Conservation (phyloP, 139 green algal genomes). For the Pleodorina starrii region DNA sequence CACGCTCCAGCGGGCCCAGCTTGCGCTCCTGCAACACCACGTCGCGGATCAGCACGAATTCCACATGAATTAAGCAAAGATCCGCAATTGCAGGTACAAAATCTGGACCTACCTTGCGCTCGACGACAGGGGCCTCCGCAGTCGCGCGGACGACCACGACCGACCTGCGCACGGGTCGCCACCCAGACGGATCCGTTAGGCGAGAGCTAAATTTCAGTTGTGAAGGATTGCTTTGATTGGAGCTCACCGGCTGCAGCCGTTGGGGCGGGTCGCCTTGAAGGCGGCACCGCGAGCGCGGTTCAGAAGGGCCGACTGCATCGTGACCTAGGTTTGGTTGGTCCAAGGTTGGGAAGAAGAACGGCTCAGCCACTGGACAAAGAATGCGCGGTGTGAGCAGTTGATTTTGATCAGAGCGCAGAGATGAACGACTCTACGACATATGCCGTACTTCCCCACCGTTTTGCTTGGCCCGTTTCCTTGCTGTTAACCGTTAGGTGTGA, state of each 20-base stretch:
- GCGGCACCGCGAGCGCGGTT: conserved; percentile 15
- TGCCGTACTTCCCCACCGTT: not conserved
- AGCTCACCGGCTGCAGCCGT: conserved; percentile 29
- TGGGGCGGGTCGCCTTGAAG: conserved; percentile 30
- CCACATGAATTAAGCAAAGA: not conserved
- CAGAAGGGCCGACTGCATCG: conserved; percentile 33
- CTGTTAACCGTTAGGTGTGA: not conserved
- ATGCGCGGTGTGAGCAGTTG: not conserved
- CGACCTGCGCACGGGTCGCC: not conserved
- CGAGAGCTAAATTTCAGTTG: not conserved
- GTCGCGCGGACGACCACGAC: conserved; percentile 45
- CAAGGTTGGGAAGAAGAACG: not conserved
- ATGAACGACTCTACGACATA: conserved; percentile 3
- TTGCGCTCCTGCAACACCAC: conserved; percentile 67
- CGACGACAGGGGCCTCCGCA: conserved; percentile 44
- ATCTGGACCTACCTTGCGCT: conserved; percentile 36
- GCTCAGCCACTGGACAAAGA: not conserved
- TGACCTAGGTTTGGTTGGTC: not conserved
- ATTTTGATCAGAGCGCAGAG: conserved; percentile 3
- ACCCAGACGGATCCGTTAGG: not conserved
- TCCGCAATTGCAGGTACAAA: not conserved
- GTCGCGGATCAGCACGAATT: not conserved
- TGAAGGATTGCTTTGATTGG: not conserved
- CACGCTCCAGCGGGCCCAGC: conserved; percentile 73
- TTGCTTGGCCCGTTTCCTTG: not conserved